Conservation (phyloP, 495 filamentous ascomycete genomes). For the Tuber indicum region DNA sequence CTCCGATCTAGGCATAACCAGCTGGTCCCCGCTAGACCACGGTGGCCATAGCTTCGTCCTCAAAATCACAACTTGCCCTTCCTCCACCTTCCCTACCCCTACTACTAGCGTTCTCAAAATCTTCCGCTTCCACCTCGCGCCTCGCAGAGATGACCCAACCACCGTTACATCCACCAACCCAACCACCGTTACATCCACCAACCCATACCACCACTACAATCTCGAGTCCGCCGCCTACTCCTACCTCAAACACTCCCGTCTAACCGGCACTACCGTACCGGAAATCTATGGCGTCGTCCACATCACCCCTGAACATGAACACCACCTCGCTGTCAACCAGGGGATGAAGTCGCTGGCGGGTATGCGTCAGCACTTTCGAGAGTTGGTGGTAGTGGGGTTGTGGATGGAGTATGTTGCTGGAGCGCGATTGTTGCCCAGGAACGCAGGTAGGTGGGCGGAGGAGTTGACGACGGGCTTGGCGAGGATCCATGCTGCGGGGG, state of each 20-base stretch:
- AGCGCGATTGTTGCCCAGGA: not conserved
- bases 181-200: constrained; percentile 4
- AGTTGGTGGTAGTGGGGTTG: constrained; percentile 10
- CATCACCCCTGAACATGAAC: constrained; percentile 20
- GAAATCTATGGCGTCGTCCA: constrained; percentile 12
- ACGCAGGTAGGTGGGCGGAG: not conserved
- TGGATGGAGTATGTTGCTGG: constrained; percentile 24
- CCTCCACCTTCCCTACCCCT: not conserved
- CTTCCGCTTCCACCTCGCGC: constrained; percentile 1
- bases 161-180: not conserved
- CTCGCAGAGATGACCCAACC: not conserved
- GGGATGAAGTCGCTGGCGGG: not conserved
- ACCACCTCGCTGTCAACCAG: not conserved
- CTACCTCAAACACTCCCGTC: constrained; percentile 4
- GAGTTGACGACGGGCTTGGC: constrained; percentile 7
- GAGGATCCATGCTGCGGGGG: constrained; percentile 18
- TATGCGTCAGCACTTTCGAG: not conserved
- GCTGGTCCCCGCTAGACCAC: constrained; percentile 21
- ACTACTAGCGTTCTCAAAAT: not conserved
- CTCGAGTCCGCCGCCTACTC: constrained; percentile 17
- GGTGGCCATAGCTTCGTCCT: constrained; percentile 30
- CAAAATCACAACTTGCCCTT: constrained; percentile 9
- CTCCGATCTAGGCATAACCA: constrained; percentile 15
- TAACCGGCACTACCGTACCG: constrained; percentile 12
- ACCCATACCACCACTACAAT: constrained; percentile 16